Base-by-base conservation (phyloP, 2,329 filamentous ascomycete species). In the Cercospora berteroae region DNA sequence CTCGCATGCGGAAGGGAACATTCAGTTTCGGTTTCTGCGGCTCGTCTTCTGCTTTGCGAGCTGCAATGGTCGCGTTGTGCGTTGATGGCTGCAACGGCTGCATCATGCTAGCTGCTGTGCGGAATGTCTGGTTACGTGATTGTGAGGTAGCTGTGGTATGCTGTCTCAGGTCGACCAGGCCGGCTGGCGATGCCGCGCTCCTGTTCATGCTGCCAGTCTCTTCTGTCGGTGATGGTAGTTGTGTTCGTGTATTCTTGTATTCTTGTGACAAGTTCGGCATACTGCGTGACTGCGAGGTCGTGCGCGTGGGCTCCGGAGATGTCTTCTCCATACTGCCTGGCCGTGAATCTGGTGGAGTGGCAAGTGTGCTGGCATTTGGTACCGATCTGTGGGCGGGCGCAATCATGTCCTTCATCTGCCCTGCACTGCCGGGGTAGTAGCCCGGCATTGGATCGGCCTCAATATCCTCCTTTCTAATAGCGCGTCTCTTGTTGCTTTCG, bases 331-430 rank as follows among this genome's bases (percentile, higher is more conserved):
- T 66, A 33, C 63, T 68, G 27, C 52, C 52, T 20, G 69, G 63
- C 7, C 69, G 67, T 6, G 69, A 71, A 29, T 68, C 61, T 33
- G 69, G 69, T 63, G 69, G 69, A 39, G 68, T 70, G 10, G 55
- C 55, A 42, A 67, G 33, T 12, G 50, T 31, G 23, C 23, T 55
- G 60, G 60, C 29, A 36, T 29, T 29, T 29, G 5, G 18, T 9
- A 10, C 23, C 27, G 58, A 64, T 50, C 23, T 33, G 13, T 48
- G 16, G 29, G 12, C 31, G 25, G 25, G 48, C 16, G 31, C n/a
- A 25, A 58, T 61, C 27, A 60, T 29, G 44, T 39, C 42, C 39
- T 20, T 42, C 39, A 52, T 39, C 25, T 27, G 29, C 18, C 31
- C 27, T 23, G 59, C 52, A 25, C 44, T 23, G 44, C 61, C 64